Conservation (phyloP, 306 rosid species). For the Arachis hypogaea region DNA sequence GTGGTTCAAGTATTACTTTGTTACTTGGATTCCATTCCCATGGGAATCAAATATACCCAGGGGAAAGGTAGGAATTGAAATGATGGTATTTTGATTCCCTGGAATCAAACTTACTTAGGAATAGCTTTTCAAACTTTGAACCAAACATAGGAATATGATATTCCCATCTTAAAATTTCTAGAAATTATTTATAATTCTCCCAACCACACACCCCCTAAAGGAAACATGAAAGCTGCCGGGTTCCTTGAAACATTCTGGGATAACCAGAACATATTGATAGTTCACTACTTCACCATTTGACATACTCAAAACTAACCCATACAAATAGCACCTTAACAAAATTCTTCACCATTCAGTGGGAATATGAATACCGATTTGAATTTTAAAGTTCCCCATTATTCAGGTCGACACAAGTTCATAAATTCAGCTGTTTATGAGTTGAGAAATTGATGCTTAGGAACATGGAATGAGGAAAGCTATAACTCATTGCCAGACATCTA, state of each 20-base stretch:
- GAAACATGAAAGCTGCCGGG: constrained; percentile 24
- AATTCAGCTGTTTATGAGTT: neutral
- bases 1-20: no score
- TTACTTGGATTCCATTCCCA: no score
- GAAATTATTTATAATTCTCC: no score
- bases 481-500: neutral
- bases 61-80: no score
- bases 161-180: no score
- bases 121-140: no score
- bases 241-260: constrained; percentile 18
- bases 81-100: no score
- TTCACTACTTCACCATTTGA: constrained; percentile 23
- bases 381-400: constrained; percentile 3
- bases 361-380: constrained; percentile 8
- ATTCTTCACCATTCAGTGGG: constrained; percentile 5
- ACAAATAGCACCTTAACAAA: constrained; percentile 11
- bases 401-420: constrained; percentile 4
- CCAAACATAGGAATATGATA: no score
- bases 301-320: constrained; percentile 19
- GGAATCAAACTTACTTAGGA: no score
- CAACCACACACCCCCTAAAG: neutral
- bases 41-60: no score
- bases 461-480: neutral
- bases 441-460: constrained; percentile 11
- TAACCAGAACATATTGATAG: constrained; percentile 10